phyloP scores from a whole-genome alignment of 2,329 filamentous ascomycete genomes.

The Aspergillus fructus region DNA sequence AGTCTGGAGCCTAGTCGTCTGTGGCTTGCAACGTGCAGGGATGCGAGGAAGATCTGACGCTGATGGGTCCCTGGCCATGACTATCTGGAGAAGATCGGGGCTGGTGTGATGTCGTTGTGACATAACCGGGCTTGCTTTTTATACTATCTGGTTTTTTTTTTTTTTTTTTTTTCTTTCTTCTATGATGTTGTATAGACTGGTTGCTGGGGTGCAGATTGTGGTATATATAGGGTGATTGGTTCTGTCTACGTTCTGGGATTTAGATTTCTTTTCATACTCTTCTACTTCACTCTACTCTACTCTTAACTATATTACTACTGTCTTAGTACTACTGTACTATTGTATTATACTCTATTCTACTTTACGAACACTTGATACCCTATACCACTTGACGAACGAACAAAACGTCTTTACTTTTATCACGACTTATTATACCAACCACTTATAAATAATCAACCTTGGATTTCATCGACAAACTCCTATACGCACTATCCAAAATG shows the following conservation, averaged over 20 bases:
- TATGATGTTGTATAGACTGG: neutral
- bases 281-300: neutral
- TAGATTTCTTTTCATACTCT: neutral
- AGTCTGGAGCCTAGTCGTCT: neutral
- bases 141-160: neutral
- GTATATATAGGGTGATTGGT: neutral
- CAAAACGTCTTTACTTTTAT: neutral
- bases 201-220: neutral
- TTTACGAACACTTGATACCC: neutral
- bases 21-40: slow-evolving; percentile 1
- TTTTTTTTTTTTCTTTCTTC: neutral
- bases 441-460: neutral
- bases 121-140: neutral
- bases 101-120: slow-evolving; percentile 8
- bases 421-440: neutral
- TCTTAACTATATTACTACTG: too few species aligned
- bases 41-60: neutral
- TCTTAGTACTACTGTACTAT: too few species aligned
- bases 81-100: neutral
- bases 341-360: neutral
- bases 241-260: neutral
- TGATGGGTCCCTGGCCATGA: neutral
- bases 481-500: neutral
- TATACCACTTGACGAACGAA: too few species aligned
- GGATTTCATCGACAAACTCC: neutral